phyloP scores from a whole-genome alignment of 1,284 basidiomycete genomes.

The Trametes hirsuta region DNA sequence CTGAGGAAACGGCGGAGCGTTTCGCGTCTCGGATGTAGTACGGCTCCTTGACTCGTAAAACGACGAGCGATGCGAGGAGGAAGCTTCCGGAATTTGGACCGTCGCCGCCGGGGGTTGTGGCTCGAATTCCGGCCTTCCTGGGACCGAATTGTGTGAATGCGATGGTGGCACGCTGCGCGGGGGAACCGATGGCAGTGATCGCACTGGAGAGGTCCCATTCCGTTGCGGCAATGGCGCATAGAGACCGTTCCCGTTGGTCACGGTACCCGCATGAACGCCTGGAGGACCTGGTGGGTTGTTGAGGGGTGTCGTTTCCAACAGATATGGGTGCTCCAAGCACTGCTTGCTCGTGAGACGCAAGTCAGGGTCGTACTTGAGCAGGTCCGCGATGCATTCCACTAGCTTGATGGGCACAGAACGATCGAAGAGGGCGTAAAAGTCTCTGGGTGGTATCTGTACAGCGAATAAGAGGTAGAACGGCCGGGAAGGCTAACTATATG shows the following conservation, averaged over 20 bases:
- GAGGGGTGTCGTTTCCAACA: constrained; percentile 70
- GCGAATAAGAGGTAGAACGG: constrained; percentile 11
- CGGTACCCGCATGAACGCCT: constrained; percentile 15
- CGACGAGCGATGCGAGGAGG: constrained; percentile 59
- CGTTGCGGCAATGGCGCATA: constrained; percentile 37
- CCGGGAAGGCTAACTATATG: constrained; percentile 19
- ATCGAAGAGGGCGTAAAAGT: constrained; percentile 82
- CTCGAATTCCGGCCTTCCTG: constrained; percentile 42
- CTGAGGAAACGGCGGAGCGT: constrained; percentile 14
- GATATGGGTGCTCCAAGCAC: constrained; percentile 89
- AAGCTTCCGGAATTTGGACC: constrained; percentile 49
- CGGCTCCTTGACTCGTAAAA: constrained; percentile 45
- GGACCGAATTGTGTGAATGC: constrained; percentile 55
- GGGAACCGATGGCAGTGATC: constrained; percentile 51
- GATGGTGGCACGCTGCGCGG: constrained; percentile 63
- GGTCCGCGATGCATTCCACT: constrained; percentile 89
- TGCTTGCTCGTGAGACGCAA: constrained; percentile 83
- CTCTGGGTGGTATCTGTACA: constrained; percentile 72
- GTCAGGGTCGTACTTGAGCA: constrained; percentile 92
- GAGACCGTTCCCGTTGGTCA: constrained; percentile 35
- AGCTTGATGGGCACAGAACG: constrained; percentile 78
- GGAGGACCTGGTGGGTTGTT: constrained; percentile 69
- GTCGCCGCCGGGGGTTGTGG: constrained; percentile 34
- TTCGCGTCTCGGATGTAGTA: constrained; percentile 16
- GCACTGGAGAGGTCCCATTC: constrained; percentile 35